phyloP scores from a whole-genome alignment of 768 basidiomycete species.

The Leccinum subgranulosum region DNA sequence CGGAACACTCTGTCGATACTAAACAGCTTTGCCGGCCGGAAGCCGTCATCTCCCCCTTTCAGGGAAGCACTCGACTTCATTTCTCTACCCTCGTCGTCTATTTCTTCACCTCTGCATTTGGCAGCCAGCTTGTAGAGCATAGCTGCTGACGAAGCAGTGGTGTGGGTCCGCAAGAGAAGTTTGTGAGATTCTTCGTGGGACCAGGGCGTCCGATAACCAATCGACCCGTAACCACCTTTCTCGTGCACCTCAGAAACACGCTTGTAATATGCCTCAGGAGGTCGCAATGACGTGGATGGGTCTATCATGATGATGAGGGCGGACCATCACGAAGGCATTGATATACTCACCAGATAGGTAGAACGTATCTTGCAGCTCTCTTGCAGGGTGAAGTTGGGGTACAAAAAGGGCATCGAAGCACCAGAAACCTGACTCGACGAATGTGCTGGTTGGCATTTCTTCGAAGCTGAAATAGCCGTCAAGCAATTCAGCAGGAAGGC shows the following conservation, averaged over 20 bases:
- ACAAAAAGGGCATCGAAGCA: slow-evolving; percentile 98
- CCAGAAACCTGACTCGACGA: slow-evolving; percentile 99
- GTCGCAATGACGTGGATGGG: slow-evolving; percentile 70
- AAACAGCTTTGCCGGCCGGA: slow-evolving; percentile 91
- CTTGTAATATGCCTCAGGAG: slow-evolving; percentile 80
- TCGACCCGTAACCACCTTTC: slow-evolving; percentile 85
- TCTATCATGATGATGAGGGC: slow-evolving; percentile 44
- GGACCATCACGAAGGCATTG: background rate
- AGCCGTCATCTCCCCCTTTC: slow-evolving; percentile 55
- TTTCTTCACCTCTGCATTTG: slow-evolving; percentile 61
- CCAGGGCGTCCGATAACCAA: slow-evolving; percentile 98
- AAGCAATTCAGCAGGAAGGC: background rate
- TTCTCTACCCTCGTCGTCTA: slow-evolving; percentile 34
- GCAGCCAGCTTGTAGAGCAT: slow-evolving; percentile 96
- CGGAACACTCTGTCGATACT: slow-evolving; percentile 98
- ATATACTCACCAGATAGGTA: slow-evolving; percentile 76
- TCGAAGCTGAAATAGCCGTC: slow-evolving; percentile 63
- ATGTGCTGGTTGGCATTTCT: slow-evolving; percentile 96
- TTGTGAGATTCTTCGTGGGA: slow-evolving; percentile 87
- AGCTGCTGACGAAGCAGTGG: slow-evolving; percentile 88
- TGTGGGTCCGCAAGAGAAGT: slow-evolving; percentile 93
- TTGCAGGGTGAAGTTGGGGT: slow-evolving; percentile 97
- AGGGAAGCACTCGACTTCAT: slow-evolving; percentile 3
- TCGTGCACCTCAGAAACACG: slow-evolving; percentile 82
- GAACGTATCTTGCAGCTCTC: slow-evolving; percentile 98